A percentile compares a stretch with the other conserved stretches of the same genome.
Evolutionary conservation across 176 grass and related monocot genomes (phyloP).

Genomic region (Raddia distichophylla): DNA sequence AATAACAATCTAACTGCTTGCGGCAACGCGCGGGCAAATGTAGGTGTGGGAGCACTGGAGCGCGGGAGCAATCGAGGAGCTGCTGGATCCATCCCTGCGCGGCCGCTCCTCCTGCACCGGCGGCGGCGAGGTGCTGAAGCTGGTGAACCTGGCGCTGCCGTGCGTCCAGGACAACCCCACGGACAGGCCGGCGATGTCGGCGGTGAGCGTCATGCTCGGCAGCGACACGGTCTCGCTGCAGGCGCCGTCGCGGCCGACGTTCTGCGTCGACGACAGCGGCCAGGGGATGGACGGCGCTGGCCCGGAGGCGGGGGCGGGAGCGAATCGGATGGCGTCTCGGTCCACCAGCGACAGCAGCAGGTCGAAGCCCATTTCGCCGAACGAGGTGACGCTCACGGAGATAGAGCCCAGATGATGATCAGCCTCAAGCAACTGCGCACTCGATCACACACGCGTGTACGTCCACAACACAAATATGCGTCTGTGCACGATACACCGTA

Average conservation of each 20-base stretch:
- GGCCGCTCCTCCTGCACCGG: not conserved
- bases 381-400: constrained; percentile 35
- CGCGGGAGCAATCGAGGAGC: constrained; percentile 27
- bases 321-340: not conserved
- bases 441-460: too few relatives aligned
- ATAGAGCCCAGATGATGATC: constrained; percentile 40
- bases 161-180: constrained; percentile 65
- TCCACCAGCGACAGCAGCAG: not conserved
- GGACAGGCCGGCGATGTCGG: constrained; percentile 57
- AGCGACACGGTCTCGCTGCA: constrained; percentile 46
- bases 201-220: constrained; percentile 61
- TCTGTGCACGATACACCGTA: too few relatives aligned
- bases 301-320: constrained; percentile 7
- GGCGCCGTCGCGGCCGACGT: constrained; percentile 48
- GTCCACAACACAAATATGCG: too few relatives aligned
- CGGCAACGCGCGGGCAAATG: too few relatives aligned
- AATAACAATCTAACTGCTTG: too few relatives aligned
- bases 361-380: not conserved
- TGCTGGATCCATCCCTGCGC: constrained; percentile 37
- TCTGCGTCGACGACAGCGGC: constrained; percentile 51
- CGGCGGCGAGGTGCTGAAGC: constrained; percentile 41
- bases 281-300: too few relatives aligned
- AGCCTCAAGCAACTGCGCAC: not conserved
- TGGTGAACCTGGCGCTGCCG: constrained; percentile 54
- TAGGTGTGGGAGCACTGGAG: constrained; percentile 69